These are phyloP conservation scores for Wickerhamiella sergipiensis DNA, from an alignment of 805 yeast genomes.

Conservation along the genomic window DNA sequence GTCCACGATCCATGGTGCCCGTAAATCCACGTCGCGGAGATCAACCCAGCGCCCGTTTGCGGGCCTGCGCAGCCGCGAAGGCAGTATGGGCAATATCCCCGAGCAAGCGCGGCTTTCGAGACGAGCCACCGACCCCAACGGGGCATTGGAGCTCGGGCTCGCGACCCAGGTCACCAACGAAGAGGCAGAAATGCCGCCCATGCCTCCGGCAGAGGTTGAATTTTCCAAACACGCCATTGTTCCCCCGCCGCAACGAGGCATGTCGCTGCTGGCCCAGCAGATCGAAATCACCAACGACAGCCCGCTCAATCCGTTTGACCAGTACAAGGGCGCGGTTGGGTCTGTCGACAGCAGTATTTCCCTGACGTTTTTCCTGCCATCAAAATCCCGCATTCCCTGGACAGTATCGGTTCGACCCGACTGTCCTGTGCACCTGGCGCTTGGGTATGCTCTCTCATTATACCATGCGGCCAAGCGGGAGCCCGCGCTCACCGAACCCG, in stretches of 20 bases:
- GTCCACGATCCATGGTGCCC: constrained; percentile 2
- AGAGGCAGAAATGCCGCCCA: background rate
- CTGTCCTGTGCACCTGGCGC: constrained; percentile 38
- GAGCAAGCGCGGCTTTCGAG: background rate
- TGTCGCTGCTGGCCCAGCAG: constrained; percentile 2
- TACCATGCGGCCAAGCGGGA: constrained; percentile 18
- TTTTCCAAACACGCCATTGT: background rate
- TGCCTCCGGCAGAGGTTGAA: background rate
- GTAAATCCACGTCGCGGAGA: constrained; percentile 5
- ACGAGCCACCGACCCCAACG: background rate
- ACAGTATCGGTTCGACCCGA: constrained; percentile 24
- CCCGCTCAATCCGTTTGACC: constrained; percentile 14
- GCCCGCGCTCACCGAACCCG: constrained; percentile 19
- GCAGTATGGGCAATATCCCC: background rate
- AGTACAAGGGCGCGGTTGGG: constrained; percentile 14
- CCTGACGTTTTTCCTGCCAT: constrained; percentile 25
- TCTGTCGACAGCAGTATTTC: constrained; percentile 5
- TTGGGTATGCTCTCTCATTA: constrained; percentile 37
- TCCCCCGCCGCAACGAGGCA: too few species aligned
- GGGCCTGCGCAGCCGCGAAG: background rate
- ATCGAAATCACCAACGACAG: background rate
- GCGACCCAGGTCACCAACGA: background rate
- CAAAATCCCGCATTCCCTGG: constrained; percentile 20
- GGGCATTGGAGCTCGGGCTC: background rate
- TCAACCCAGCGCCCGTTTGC: background rate